phyloP scores from a whole-genome alignment of 345 rosid genomes.

The Brassica rapa region DNA sequence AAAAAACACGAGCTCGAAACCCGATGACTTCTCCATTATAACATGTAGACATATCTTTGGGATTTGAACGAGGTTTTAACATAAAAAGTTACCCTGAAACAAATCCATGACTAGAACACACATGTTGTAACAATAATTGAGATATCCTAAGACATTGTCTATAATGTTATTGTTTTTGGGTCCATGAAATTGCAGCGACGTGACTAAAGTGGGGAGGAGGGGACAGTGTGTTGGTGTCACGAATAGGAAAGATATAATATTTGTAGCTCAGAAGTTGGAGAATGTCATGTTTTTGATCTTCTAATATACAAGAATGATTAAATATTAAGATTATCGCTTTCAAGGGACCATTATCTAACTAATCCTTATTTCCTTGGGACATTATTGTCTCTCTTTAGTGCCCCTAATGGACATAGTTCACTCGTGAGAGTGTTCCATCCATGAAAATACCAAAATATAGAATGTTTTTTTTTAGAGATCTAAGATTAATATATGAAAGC shows the following conservation, averaged over 20 bases:
- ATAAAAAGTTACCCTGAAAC: conserved; percentile 12
- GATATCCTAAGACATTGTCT: background rate
- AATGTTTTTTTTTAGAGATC: conserved; percentile 15
- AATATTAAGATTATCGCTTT: conserved; percentile 29
- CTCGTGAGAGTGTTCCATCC: conserved; percentile 7
- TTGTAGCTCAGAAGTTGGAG: conserved; percentile 31
- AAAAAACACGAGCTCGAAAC: background rate
- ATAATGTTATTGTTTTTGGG: conserved; percentile 21
- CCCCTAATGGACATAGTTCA: conserved; percentile 24
- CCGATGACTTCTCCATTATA: background rate
- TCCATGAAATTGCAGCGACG: conserved; percentile 35
- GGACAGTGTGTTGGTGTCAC: conserved; percentile 38
- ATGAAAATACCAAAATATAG: background rate
- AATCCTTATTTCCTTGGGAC: conserved; percentile 36
- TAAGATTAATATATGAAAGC: conserved; percentile 6
- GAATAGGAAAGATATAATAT: conserved; percentile 33
- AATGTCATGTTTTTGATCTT: conserved; percentile 20
- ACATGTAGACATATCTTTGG: background rate
- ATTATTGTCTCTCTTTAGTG: conserved; percentile 14
- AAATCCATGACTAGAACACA: conserved; percentile 19
- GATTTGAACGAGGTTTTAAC: conserved; percentile 14
- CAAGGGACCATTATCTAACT: conserved; percentile 31
- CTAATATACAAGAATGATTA: conserved; percentile 10
- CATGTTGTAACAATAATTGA: conserved; percentile 32
- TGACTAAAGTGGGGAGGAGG: conserved; percentile 33